Percentiles rank a stretch among this genome's conserved stretches.
These are phyloP conservation scores for Marchantia polymorpha DNA, from an alignment of 225 moss, liverwort and hornwort genomes.

Conservation along the genomic window DNA sequence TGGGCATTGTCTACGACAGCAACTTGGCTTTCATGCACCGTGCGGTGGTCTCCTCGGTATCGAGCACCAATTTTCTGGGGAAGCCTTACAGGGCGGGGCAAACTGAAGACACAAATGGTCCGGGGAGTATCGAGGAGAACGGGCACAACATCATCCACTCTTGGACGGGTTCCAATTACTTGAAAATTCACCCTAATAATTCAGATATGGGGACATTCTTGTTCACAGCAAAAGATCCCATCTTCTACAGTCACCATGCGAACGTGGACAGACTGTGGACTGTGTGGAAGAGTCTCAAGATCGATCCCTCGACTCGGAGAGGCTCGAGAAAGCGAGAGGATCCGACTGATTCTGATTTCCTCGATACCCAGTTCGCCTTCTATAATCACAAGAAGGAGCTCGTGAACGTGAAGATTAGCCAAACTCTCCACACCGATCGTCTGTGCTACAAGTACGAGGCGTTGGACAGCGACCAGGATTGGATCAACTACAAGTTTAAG, in stretches of 20 bases:
- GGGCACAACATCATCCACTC: slow-evolving; percentile 25
- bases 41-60: slow-evolving; percentile 29
- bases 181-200: slow-evolving; percentile 32
- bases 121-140: neutral
- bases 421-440: neutral
- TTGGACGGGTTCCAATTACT: slow-evolving; percentile 35
- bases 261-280: slow-evolving; percentile 42
- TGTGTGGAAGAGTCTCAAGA: slow-evolving; percentile 25
- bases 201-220: slow-evolving; percentile 14
- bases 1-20: neutral
- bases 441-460: neutral
- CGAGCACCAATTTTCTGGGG: slow-evolving; percentile 36
- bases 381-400: neutral
- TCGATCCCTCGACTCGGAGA: neutral
- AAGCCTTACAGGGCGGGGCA: slow-evolving; percentile 17
- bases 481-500: slow-evolving; percentile 21
- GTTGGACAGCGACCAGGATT: slow-evolving; percentile 29
- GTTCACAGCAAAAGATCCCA: slow-evolving; percentile 35
- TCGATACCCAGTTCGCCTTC: neutral
- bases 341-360: neutral
- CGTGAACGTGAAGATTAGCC: neutral
- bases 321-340: slow-evolving; percentile 21
- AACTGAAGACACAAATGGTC: no score
- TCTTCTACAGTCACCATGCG: slow-evolving; percentile 32
- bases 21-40: slow-evolving; percentile 27